Evolutionary conservation across 1,139 yeast species (phyloP), one percentile per base, ranked within the genome.

Genomic region (Suhomyces yuchorum): DNA sequence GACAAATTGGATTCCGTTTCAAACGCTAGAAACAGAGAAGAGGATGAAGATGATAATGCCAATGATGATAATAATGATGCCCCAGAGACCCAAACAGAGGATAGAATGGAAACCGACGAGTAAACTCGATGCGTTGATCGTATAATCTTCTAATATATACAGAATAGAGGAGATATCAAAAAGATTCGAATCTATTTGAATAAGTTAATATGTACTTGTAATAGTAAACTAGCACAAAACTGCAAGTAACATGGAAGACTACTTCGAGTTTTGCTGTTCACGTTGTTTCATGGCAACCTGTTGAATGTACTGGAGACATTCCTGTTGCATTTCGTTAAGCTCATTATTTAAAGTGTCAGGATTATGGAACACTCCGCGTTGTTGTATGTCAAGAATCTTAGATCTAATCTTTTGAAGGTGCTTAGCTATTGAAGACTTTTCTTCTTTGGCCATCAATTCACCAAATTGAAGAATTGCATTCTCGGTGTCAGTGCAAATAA

Each of bases 1-100:
- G 89, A 84, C 57, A 79, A 78, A 58, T 75, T 85, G 54, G 90
- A 83, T 57, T 75, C 84, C 4, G 82, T 80, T 9, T 72, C 83
- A 3, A 81, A 81, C 56, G 71, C 76, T 24, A 71, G 84, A 64
- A 72, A 68, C 52, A 70, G 70, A 55, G 77, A 65, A 35, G 73
- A 68, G 12, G 78, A 68, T n/a, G 74, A 67, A 40, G 76, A 63
- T 14, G 71, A 64, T 8, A 70, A 70, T 17, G 71, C 66, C 19
- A 68, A 60, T 6, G 69, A 66, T 36, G 71, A 64, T 33, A 52
- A 47, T 15, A 43, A 39, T 30, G 59, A 59, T 8, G 56, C 45
- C 22, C 47, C 49, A 22, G 56, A 50, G 35, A 50, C 47, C 15
- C 48, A 43, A 33, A 65, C 56, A 40, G 73, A 65, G 38, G 80